These are phyloP conservation scores for Calocera viscosa DNA, from an alignment of 768 basidiomycete species.

Conservation along the genomic window DNA sequence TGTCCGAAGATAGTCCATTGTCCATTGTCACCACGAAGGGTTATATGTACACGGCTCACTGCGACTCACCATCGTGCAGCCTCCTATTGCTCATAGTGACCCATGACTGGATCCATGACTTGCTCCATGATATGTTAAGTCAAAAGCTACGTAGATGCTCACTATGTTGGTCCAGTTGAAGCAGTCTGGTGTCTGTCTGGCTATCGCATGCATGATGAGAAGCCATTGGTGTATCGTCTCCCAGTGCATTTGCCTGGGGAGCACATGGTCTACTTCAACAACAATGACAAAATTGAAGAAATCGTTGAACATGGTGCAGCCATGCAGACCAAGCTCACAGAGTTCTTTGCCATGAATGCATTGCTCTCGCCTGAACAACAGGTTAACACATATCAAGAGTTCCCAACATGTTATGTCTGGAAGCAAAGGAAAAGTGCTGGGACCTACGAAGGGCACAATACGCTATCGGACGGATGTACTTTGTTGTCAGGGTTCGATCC, in stretches of 20 bases:
- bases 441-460: conserved; percentile 20
- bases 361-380: conserved; percentile 14
- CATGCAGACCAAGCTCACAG: conserved; percentile 27
- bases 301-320: no score
- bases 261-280: conserved; percentile 30
- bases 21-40: no score
- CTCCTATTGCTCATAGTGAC: no score
- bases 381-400: conserved; percentile 29
- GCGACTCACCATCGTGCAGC: no score
- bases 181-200: conserved; percentile 29
- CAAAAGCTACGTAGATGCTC: conserved; percentile 26
- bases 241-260: conserved; percentile 34
- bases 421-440: conserved; percentile 26
- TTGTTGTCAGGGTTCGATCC: no score
- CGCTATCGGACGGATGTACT: conserved; percentile 35
- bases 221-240: conserved; percentile 32
- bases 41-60: no score
- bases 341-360: conserved; percentile 22
- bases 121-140: no score
- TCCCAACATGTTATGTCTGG: conserved; percentile 28
- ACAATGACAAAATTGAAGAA: conserved; percentile 22
- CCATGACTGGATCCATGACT: no score
- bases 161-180: conserved; percentile 32
- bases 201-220: conserved; percentile 25
- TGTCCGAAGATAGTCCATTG: no score